phyloP scores from a whole-genome alignment of 2,329 filamentous ascomycete genomes.

The Ophiostoma australiae region DNA sequence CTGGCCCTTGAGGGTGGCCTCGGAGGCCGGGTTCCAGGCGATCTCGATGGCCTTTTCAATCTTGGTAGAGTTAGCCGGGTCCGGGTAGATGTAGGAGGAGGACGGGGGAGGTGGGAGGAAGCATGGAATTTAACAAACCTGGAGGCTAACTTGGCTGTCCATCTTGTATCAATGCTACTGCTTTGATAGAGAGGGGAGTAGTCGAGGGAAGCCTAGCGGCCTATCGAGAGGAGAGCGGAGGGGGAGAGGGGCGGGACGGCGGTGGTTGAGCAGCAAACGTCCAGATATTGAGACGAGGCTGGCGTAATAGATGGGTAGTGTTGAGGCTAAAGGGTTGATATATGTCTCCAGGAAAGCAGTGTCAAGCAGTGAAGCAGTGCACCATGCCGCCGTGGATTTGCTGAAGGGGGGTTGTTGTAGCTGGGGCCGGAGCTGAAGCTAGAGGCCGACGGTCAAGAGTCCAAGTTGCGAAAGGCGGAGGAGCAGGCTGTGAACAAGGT shows the following conservation, averaged over 20 bases:
- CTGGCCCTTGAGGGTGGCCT: constrained; percentile 70
- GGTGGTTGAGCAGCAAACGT: constrained; percentile 15
- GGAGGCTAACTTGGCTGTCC: constrained; percentile 23
- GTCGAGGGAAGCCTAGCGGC: constrained; percentile 16
- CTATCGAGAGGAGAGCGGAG: constrained; percentile 8
- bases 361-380: constrained; percentile 13
- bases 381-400: constrained; percentile 13
- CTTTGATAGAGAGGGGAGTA: not conserved
- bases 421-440: not conserved
- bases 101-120: not conserved
- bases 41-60: constrained; percentile 95
- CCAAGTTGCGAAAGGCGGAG: not conserved
- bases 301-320: not conserved
- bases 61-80: constrained; percentile 41
- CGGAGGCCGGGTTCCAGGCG: constrained; percentile 75
- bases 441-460: not conserved
- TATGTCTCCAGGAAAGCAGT: not conserved
- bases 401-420: not conserved
- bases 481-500: not conserved
- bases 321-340: not conserved
- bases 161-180: not conserved
- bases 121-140: constrained; percentile 16
- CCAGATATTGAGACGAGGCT: not conserved
- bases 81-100: not conserved
- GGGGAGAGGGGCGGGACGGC: not conserved